phyloP scores from a whole-genome alignment of 345 rosid species.

The Linum trigynum region DNA sequence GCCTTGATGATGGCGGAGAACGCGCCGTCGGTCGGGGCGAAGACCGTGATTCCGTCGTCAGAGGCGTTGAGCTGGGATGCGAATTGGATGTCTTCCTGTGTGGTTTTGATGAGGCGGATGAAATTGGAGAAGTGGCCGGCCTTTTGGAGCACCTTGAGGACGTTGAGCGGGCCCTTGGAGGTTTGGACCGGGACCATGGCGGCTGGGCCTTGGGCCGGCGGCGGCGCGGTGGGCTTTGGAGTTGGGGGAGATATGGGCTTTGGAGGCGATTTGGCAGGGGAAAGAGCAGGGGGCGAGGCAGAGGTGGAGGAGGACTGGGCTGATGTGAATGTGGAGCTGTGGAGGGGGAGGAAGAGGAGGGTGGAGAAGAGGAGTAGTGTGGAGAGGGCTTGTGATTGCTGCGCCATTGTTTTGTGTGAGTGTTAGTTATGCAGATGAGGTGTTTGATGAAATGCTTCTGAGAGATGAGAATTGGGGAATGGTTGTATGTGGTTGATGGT shows the following conservation, averaged over 20 bases:
- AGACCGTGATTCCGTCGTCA: constrained; percentile 15
- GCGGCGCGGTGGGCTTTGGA: constrained; percentile 3
- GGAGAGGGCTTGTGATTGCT: background rate
- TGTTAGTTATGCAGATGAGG: background rate
- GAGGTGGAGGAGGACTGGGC: too few relatives aligned
- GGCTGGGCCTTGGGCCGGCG: constrained; percentile 11
- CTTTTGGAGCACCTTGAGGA: constrained; percentile 17
- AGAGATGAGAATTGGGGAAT: background rate
- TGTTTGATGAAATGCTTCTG: background rate
- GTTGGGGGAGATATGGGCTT: background rate
- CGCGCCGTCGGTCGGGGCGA: constrained; percentile 20
- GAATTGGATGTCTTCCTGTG: constrained; percentile 22
- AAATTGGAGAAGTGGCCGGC: constrained; percentile 18
- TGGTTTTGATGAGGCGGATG: constrained; percentile 18
- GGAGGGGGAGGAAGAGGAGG: background rate
- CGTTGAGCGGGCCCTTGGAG: constrained; percentile 4
- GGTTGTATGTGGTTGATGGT: background rate
- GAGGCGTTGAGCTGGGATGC: constrained; percentile 20
- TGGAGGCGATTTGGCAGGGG: background rate
- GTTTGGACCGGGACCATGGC: constrained; percentile 11
- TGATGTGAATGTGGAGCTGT: background rate
- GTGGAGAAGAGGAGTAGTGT: background rate
- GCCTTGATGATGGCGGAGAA: constrained; percentile 14
- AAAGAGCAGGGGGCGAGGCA: background rate
- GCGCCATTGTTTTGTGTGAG: background rate